Conservation (phyloP, 2,329 filamentous ascomycete genomes). For the Pyrenophora tritici-repentis region DNA sequence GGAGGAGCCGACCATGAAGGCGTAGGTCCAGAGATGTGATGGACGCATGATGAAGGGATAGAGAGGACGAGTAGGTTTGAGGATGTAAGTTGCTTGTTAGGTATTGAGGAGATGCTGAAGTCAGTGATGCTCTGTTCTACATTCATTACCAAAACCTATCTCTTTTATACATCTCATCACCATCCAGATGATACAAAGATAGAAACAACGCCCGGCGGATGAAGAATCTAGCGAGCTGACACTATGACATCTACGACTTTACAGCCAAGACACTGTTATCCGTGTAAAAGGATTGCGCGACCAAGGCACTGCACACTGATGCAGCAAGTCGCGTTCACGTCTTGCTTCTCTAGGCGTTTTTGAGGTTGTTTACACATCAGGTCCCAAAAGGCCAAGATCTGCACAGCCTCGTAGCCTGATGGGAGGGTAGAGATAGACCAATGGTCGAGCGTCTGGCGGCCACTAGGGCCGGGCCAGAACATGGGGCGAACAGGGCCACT, state of each 20-base stretch:
- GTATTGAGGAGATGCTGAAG: neutral
- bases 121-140: neutral
- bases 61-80: neutral
- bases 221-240: neutral
- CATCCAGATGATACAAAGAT: neutral
- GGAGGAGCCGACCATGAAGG: conserved; percentile 27
- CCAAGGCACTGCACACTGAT: neutral
- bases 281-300: neutral
- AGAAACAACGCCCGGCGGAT: neutral
- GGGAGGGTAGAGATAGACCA: too few species aligned
- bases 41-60: conserved; percentile 22
- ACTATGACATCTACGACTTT: conserved; percentile 12
- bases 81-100: neutral
- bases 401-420: too few species aligned
- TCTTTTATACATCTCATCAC: neutral
- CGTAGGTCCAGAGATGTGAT: conserved; percentile 20
- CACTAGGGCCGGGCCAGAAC: too few species aligned
- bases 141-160: neutral
- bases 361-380: neutral
- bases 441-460: neutral
- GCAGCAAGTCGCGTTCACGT: neutral
- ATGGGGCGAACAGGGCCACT: too few species aligned
- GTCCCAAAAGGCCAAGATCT: too few species aligned
- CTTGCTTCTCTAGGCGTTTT: neutral
- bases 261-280: conserved; percentile 1